A percentile compares a stretch with the other conserved stretches of the same genome.
These are phyloP conservation scores for Pyrenophora seminiperda DNA, from an alignment of 2,329 filamentous ascomycete species.

Conservation along the genomic window DNA sequence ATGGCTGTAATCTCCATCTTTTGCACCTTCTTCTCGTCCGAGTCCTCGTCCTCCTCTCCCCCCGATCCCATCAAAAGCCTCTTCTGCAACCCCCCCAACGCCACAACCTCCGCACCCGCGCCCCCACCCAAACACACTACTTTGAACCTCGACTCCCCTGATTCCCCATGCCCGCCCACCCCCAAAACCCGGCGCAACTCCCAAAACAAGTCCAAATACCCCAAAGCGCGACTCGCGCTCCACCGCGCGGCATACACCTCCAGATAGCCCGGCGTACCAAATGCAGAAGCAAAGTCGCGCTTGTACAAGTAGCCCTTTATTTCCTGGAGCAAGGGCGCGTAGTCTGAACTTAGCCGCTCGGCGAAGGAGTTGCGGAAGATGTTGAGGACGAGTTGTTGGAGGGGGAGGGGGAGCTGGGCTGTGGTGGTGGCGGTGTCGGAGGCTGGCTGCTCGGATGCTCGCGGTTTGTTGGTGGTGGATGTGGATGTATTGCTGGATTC, in stretches of 20 bases:
- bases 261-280: conserved; percentile 71
- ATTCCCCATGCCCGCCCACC: no score
- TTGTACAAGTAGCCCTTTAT: conserved; percentile 86
- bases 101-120: conserved; percentile 69
- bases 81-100: conserved; percentile 61
- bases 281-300: conserved; percentile 81
- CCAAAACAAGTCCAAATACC: conserved; percentile 70
- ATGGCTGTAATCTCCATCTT: conserved; percentile 64
- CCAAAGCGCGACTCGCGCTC: conserved; percentile 84
- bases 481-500: conserved; percentile 18
- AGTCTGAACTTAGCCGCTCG: conserved; percentile 50
- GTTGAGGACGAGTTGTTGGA: conserved; percentile 74
- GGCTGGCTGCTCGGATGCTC: no score
- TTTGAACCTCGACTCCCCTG: conserved; percentile 41
- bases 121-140: conserved; percentile 67
- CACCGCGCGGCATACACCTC: conserved; percentile 86
- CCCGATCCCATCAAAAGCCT: conserved; percentile 29
- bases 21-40: not conserved
- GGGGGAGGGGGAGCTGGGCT: conserved; percentile 53
- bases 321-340: conserved; percentile 69
- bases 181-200: no score
- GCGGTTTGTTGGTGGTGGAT: conserved; percentile 8
- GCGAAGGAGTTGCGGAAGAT: conserved; percentile 71
- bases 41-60: conserved; percentile 1
- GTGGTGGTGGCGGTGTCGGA: no score